Evolutionary conservation across 306 rosid genomes (phyloP), one percentile per base, ranked within the genome.

Genomic region (Alnus rubra): DNA sequence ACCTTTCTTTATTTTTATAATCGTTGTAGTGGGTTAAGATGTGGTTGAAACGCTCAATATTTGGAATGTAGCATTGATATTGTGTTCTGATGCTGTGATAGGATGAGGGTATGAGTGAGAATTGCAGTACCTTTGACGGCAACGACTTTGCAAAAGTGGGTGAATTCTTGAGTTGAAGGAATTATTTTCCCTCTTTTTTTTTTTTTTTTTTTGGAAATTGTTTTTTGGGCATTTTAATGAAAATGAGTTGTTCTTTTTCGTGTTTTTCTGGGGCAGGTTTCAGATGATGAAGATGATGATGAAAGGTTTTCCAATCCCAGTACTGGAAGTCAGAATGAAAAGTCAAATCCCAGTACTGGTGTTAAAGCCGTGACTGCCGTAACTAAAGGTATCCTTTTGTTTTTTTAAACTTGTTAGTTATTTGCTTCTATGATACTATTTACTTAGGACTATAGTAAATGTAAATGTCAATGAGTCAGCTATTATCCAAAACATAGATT

Each of bases 281-380:
- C 89, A 0, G 97, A 91, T 44, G 92, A 92, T 0, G 98, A 91
- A 35, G 96, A 95, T 3, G 98, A 89, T 3, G 93, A 87, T 2
- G 97, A 90, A 71, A 73, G 84, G 2, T 70, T 35, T 15, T 87
- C 88, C 23, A 84, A 81, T 80, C 88, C 86, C 23, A 71, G 84
- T 5, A 78, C 83, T n/a, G 97, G 94, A 68, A 92, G 98, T 85
- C 98, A 92, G 69, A 89, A 59, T 67, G 97, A 90, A 42, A 87
- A 84, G 56, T 76, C 74, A 15, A 86, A 79, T 55, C 76, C 89
- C 12, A 19, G 74, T 37, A 64, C 86, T 45, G 9, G 74, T 58
- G 67, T 59, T n/a, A 88, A 72, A 71, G 73, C 90, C 44, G 58
- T 69, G 5, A 88, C 79, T 63, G 73, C 90, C 44, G 58, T 69